Percentiles rank a stretch among this genome's conserved stretches.
These are phyloP conservation scores for Phytophthora chlamydospora DNA, from an alignment of 352 stramenopile genomes.

Conservation along the genomic window DNA sequence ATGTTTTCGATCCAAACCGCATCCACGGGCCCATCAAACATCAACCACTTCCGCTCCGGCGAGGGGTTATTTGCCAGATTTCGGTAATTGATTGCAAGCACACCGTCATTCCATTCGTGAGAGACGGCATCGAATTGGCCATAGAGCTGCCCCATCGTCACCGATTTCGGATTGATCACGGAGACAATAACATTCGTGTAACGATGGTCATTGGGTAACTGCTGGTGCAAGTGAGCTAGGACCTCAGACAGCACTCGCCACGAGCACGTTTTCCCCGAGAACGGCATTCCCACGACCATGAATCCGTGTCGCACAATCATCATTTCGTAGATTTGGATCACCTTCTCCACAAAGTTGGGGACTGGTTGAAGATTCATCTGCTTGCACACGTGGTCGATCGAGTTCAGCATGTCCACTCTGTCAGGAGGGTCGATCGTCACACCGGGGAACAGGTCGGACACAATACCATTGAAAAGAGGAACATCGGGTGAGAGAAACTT, in stretches of 20 bases:
- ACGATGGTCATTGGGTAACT: constrained; percentile 66
- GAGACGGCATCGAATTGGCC: constrained; percentile 95
- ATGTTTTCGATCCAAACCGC: constrained; percentile 96
- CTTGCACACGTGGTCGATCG: constrained; percentile 84
- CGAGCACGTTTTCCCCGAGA: constrained; percentile 93
- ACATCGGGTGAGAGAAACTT: constrained; percentile 95
- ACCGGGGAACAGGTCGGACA: constrained; percentile 93
- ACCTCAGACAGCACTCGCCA: constrained; percentile 92
- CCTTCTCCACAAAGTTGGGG: constrained; percentile 92
- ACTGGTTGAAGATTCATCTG: constrained; percentile 87
- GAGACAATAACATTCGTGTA: constrained; percentile 80
- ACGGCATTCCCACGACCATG: constrained; percentile 96
- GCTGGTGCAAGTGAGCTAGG: constrained; percentile 75
- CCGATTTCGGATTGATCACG: constrained; percentile 94
- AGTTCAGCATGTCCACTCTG: constrained; percentile 81
- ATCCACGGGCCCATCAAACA: constrained; percentile 94
- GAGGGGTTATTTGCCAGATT: constrained; percentile 80
- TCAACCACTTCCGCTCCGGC: constrained; percentile 90
- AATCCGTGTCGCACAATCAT: constrained; percentile 96
- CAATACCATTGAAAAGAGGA: constrained; percentile 94
- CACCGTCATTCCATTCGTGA: constrained; percentile 95
- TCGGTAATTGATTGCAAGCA: constrained; percentile 94
- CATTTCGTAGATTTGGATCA: constrained; percentile 97
- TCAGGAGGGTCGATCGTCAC: constrained; percentile 91
- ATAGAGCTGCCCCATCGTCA: constrained; percentile 94